Evolutionary conservation across 495 filamentous ascomycete species (phyloP).

Genomic region (Alectoria sarmentosa): DNA sequence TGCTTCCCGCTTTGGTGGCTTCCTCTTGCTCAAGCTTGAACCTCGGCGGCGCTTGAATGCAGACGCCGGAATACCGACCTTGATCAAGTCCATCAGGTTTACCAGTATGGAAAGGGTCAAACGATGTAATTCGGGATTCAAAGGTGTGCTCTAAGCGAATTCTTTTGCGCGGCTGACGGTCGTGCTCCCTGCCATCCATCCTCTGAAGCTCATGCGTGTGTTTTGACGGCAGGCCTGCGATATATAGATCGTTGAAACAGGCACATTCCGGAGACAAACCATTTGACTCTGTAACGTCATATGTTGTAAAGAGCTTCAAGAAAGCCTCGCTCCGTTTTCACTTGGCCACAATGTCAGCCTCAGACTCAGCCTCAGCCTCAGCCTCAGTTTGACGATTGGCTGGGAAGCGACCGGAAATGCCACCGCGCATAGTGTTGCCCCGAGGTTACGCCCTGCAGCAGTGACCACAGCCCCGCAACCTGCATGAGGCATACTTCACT

Average conservation of each 20-base stretch:
- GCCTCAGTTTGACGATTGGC: background rate
- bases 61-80: background rate
- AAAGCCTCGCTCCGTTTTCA: too few species aligned
- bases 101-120: background rate
- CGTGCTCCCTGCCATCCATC: background rate
- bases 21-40: background rate
- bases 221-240: too few species aligned
- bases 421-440: background rate
- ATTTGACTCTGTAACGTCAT: background rate
- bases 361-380: background rate
- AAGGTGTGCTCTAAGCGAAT: background rate
- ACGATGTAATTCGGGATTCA: background rate
- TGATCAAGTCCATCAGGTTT: too few species aligned
- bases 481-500: background rate
- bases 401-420: background rate
- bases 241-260: too few species aligned
- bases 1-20: background rate
- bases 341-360: background rate
- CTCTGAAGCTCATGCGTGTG: too few species aligned
- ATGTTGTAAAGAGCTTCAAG: too few species aligned
- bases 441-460: background rate
- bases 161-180: constrained; percentile 1
- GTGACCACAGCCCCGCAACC: background rate
- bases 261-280: background rate
- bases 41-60: background rate